phyloP scores from a whole-genome alignment of 2,329 filamentous ascomycete species.

The Fusarium sacchari region DNA sequence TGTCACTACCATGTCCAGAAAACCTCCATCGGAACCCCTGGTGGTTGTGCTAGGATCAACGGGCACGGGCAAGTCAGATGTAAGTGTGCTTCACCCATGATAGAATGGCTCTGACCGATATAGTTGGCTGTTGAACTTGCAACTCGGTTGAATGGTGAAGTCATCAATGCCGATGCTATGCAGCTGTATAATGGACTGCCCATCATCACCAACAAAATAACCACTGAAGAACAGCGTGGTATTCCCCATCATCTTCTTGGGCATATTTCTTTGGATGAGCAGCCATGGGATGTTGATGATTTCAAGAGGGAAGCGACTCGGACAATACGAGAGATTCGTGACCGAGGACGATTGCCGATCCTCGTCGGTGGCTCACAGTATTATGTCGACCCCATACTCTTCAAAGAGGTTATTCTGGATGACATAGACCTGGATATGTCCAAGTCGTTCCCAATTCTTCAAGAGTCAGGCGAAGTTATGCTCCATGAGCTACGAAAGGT shows the following conservation, averaged over 20 bases:
- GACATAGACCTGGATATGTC: constrained; percentile 51
- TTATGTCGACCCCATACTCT: constrained; percentile 89
- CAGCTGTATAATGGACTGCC: constrained; percentile 93
- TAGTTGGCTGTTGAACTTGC: constrained; percentile 93
- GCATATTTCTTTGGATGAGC: constrained; percentile 77
- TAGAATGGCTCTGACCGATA: constrained; percentile 1
- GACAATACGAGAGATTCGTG: constrained; percentile 80
- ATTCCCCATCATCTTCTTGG: constrained; percentile 90
- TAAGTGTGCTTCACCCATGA: constrained; percentile 52
- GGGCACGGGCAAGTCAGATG: constrained; percentile 92
- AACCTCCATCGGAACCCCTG: constrained; percentile 66
- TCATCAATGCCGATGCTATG: constrained; percentile 98
- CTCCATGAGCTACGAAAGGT: constrained; percentile 78
- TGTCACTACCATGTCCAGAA: constrained; percentile 54
- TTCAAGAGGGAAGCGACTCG: constrained; percentile 77
- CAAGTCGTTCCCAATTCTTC: constrained; percentile 73
- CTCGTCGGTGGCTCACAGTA: constrained; percentile 96
- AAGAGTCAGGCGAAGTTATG: constrained; percentile 76
- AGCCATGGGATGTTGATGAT: constrained; percentile 83
- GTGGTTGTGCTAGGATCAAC: constrained; percentile 89
- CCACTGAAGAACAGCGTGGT: constrained; percentile 76
- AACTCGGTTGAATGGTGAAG: constrained; percentile 83
- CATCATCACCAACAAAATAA: constrained; percentile 95
- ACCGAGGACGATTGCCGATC: constrained; percentile 83
- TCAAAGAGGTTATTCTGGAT: constrained; percentile 69